Percentiles rank a stretch among this genome's conserved stretches.
These are phyloP conservation scores for Skeletonema costatum DNA, from an alignment of 108 stramenopile genomes.

Conservation along the genomic window DNA sequence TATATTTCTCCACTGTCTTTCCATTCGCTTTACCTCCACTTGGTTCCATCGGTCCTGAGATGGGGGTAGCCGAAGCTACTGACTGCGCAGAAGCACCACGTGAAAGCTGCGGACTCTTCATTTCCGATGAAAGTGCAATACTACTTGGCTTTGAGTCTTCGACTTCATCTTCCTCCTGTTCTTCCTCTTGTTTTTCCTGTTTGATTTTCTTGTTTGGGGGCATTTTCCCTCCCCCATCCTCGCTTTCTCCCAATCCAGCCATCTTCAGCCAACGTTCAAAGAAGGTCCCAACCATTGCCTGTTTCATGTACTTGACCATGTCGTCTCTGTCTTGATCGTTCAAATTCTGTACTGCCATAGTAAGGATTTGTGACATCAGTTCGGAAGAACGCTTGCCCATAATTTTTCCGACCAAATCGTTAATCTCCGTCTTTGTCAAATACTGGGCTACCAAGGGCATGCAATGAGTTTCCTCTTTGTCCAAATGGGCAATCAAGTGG, in stretches of 20 bases:
- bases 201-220: slow-evolving; percentile 2
- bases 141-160: slow-evolving; percentile 1
- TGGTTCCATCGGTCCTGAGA: background rate
- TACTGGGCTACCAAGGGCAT: slow-evolving; percentile 87
- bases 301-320: slow-evolving; percentile 90
- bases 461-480: slow-evolving; percentile 90
- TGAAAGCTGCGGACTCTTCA: background rate
- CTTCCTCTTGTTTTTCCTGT: background rate
- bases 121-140: background rate
- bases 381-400: slow-evolving; percentile 88
- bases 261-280: slow-evolving; percentile 89
- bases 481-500: slow-evolving; percentile 81
- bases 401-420: slow-evolving; percentile 87
- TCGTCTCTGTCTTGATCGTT: slow-evolving; percentile 71
- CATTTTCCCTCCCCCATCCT: slow-evolving; percentile 28
- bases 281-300: slow-evolving; percentile 90
- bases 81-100: background rate
- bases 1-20: slow-evolving; percentile 40
- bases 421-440: slow-evolving; percentile 81
- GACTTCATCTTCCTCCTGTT: background rate
- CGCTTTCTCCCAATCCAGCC: slow-evolving; percentile 55
- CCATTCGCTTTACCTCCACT: slow-evolving; percentile 2
- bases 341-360: slow-evolving; percentile 92
- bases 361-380: slow-evolving; percentile 87
- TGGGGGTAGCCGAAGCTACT: slow-evolving; percentile 1